phyloP scores from a whole-genome alignment of 2,329 filamentous ascomycete species.

The Cercospora nicotianae region DNA sequence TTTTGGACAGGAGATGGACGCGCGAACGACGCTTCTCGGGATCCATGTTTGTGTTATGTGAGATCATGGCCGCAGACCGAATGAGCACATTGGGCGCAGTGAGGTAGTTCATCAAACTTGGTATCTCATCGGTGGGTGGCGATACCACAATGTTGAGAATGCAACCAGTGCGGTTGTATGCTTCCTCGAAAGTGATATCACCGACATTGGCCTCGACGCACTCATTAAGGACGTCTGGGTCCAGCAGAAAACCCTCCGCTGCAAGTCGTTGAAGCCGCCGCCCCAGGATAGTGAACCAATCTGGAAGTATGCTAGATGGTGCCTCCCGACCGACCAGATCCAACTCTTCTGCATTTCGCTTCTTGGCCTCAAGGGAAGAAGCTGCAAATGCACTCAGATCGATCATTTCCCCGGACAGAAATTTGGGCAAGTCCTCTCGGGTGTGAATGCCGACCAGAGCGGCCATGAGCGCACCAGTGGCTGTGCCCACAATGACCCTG shows the following conservation, averaged over 20 bases:
- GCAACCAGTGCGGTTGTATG: conserved; percentile 79
- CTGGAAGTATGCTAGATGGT: conserved; percentile 60
- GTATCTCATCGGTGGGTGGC: conserved; percentile 71
- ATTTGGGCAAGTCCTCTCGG: conserved; percentile 75
- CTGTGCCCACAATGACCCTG: conserved; percentile 86
- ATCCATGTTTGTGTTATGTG: conserved; percentile 69
- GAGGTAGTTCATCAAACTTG: conserved; percentile 85
- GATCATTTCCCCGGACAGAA: conserved; percentile 77
- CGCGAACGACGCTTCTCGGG: conserved; percentile 58
- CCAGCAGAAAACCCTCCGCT: conserved; percentile 77
- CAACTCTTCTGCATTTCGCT: conserved; percentile 17
- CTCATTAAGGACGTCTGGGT: conserved; percentile 69
- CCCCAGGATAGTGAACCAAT: conserved; percentile 57
- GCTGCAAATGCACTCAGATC: conserved; percentile 75
- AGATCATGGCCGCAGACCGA: conserved; percentile 75
- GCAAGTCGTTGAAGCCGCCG: conserved; percentile 69
- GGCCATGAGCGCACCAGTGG: conserved; percentile 85
- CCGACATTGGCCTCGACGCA: conserved; percentile 84
- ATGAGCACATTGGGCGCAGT: conserved; percentile 92
- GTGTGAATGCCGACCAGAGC: conserved; percentile 85
- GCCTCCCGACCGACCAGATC: conserved; percentile 1
- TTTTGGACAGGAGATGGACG: conserved; percentile 69
- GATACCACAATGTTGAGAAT: conserved; percentile 91
- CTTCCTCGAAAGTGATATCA: conserved; percentile 89
- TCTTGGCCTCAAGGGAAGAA: conserved; percentile 37